Percentiles rank a stretch among this genome's conserved stretches.
Evolutionary conservation across 805 yeast species (phyloP).

Genomic region (Lachancea waltii): DNA sequence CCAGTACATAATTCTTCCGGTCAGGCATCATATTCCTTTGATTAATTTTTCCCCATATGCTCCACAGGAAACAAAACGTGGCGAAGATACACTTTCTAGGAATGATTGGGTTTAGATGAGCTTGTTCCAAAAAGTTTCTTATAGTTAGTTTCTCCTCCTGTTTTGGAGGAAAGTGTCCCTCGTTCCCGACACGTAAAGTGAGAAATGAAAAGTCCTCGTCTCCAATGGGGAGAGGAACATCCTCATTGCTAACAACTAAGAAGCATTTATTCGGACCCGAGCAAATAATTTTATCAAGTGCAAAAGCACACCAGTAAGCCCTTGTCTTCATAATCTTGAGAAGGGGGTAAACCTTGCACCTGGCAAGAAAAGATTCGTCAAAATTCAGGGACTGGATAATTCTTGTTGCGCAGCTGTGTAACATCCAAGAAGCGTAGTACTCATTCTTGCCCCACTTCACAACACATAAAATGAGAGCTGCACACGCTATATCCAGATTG

Average conservation of each 20-base stretch:
- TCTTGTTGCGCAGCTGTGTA: conserved; percentile 10
- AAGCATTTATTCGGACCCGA: conserved; percentile 8
- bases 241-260: not conserved
- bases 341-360: conserved; percentile 2
- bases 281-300: conserved; percentile 9
- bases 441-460: conserved; percentile 12
- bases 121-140: not conserved
- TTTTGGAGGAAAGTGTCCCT: not conserved
- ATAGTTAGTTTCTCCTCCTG: not conserved
- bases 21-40: conserved; percentile 7
- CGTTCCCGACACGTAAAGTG: not conserved
- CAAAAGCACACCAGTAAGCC: conserved; percentile 11
- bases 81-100: conserved; percentile 1
- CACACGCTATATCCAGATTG: conserved; percentile 9
- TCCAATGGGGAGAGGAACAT: conserved; percentile 6
- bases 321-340: conserved; percentile 5
- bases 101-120: not conserved
- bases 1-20: not conserved
- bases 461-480: conserved; percentile 5
- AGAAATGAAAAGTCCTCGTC: conserved; percentile 5
- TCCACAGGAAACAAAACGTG: conserved; percentile 2
- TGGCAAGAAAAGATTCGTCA: conserved; percentile 7
- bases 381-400: conserved; percentile 11
- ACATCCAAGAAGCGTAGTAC: conserved; percentile 12
- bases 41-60: conserved; percentile 10